Base-by-base conservation (phyloP, 1,139 yeast species). In the Geotrichum australiense region DNA sequence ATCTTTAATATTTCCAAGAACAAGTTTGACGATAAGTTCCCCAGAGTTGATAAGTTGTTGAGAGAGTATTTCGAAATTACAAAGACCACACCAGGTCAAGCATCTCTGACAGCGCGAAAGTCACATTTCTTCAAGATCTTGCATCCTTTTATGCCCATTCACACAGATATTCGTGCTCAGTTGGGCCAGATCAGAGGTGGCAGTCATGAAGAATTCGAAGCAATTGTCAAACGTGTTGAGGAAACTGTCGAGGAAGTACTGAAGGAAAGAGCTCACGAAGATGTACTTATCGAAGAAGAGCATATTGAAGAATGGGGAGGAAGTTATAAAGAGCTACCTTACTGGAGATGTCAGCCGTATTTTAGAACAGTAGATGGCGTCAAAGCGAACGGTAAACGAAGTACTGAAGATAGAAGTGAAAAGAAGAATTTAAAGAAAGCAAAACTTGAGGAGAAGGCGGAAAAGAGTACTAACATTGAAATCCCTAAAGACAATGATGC, bases 321-420 rank as follows among this genome's bases (percentile, higher is more conserved):
- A 1, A 54, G 70, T 15, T 91, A 91, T 60, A 78, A 78, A 58
- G 73, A 71, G 5, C 76, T 91, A n/a, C 98, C 98, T 2, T 89
- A 82, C 61, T 91, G 98, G 97, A 72, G 98, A 53, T 79, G 95
- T 50, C 98, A 91, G 63, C 98, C 98, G 1, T 84, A 85, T 59
- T 87, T 93, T 67, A 72, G 98, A 51, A 78, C 80, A 6, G 94
- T 85, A 1, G 73, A 84, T 58, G 96, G 95, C 23, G 66, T 72
- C 12, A 46, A 46, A 39, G 47, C 53, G 12, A 55, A 56, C 30
- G 58, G 59, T 20, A 47, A 50, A 39, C 46, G 53, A 4, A 43
- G 42, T 1, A 43, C 34, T 15, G 51, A 47, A 24, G 44, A 41
- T 10, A 10, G 35, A 22, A 18, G 35, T 21, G 22, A 27, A 5